Base-by-base conservation (phyloP, 495 filamentous ascomycete genomes). In the Penicillium paxilli region DNA sequence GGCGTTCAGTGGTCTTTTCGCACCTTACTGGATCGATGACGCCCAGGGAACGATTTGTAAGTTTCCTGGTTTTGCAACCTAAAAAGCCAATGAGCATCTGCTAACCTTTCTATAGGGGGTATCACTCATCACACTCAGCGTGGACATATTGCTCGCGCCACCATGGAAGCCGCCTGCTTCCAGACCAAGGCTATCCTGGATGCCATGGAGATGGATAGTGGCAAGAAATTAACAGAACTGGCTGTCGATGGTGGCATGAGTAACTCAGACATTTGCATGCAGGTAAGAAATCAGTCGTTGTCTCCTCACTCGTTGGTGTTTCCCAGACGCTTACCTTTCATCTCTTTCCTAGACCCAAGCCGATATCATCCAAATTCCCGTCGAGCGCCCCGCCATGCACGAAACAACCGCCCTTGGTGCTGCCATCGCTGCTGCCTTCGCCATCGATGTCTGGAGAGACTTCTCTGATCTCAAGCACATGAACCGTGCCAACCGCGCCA, bases 21-120 rank as follows among this genome's bases (percentile, higher is more conserved):
- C 93, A 16, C 93, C 93, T n/a, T 96, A 96, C 68, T 98, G 93
- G 93, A 96, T 96, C 56, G 93, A 96, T 68, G 91, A 96, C 71
- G 92, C 91, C 26, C 87, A 92, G 70, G 93, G 93, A 47, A 96
- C 92, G 1, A 84, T 94, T 19, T 92, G 86, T 89, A 76, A 77
- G 83, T 74, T 58, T n/a, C 33, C 38, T 40, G 51, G 6, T 23
- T 5, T 14, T n/a, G 20, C 12, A 10, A 12, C 10, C 40, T 42
- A 5, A 3, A 4, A 6, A 16, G 12, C 20, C 14, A 0, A 22
- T 1, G 2, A 14, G 19, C 4, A 42, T n/a, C 12, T 8, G 49
- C 42, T 54, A 54, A 65, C 55, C 51, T 1, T 16, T 41, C 11
- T 19, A 19, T 41, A 79, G 87, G 96, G 63, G 92, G 93, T 19